A percentile compares a stretch with the other conserved stretches of the same genome.
phyloP scores from a whole-genome alignment of 768 basidiomycete genomes.

The Boletus sp. region DNA sequence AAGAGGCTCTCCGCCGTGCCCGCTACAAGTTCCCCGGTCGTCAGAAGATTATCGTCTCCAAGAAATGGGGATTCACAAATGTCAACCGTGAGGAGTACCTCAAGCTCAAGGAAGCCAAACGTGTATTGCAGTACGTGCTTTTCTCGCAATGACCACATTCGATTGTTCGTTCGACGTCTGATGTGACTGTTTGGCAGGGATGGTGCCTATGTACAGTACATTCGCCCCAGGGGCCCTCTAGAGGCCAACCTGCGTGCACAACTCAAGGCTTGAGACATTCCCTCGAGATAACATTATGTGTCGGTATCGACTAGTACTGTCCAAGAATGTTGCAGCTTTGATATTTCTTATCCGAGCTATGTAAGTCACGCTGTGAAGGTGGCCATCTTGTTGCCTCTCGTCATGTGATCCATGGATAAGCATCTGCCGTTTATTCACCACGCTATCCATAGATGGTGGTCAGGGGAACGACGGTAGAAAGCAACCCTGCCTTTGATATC shows the following conservation, averaged over 20 bases:
- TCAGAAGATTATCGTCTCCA: slow-evolving; percentile 95
- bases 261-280: slow-evolving; percentile 58
- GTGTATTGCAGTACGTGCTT: slow-evolving; percentile 75
- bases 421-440: slow-evolving; percentile 70
- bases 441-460: slow-evolving; percentile 62
- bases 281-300: slow-evolving; percentile 3
- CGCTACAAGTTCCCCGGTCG: slow-evolving; percentile 99
- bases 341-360: slow-evolving; percentile 6
- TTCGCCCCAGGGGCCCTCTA: slow-evolving; percentile 82
- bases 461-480: slow-evolving; percentile 87
- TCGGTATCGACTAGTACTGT: slow-evolving; percentile 15
- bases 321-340: slow-evolving; percentile 21
- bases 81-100: slow-evolving; percentile 87
- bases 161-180: background rate
- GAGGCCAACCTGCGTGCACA: slow-evolving; percentile 84
- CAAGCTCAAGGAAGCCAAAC: slow-evolving; percentile 87
- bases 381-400: background rate
- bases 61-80: slow-evolving; percentile 99
- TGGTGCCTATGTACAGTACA: slow-evolving; percentile 94
- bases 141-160: background rate
- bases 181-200: slow-evolving; percentile 43
- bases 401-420: background rate
- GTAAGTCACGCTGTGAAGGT: slow-evolving; percentile 2
- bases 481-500: slow-evolving; percentile 29
- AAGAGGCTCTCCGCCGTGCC: slow-evolving; percentile 95